Percentiles rank a stretch among this genome's conserved stretches.
Conservation (phyloP, 441 rosid genomes). For the Manihot esculenta region DNA sequence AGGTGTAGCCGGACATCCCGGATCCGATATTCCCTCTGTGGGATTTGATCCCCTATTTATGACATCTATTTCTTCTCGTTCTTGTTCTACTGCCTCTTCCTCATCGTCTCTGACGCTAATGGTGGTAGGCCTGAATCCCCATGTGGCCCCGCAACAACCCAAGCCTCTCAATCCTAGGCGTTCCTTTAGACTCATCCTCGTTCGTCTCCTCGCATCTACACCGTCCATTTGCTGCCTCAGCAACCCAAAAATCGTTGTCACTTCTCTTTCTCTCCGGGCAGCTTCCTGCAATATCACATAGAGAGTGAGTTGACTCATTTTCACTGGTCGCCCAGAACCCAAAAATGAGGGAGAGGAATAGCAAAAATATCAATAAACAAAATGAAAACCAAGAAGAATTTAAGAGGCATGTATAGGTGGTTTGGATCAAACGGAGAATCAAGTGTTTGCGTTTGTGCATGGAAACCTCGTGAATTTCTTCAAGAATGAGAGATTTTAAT, state of each 20-base stretch:
- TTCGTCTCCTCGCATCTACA: conserved; percentile 27
- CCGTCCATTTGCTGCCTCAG: conserved; percentile 46
- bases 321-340: not conserved
- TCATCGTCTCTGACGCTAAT: conserved; percentile 37
- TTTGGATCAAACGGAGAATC: not conserved
- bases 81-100: conserved; percentile 17
- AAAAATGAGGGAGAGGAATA: not conserved
- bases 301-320: conserved; percentile 55
- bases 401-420: not conserved
- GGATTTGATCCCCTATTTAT: conserved; percentile 19
- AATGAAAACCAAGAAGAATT: not conserved
- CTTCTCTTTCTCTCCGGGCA: conserved; percentile 30
- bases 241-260: conserved; percentile 46
- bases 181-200: conserved; percentile 43
- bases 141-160: conserved; percentile 60
- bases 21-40: conserved; percentile 19
- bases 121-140: conserved; percentile 49
- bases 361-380: not conserved
- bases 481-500: conserved; percentile 8
- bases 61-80: not conserved
- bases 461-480: conserved; percentile 15
- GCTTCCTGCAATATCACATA: conserved; percentile 53
- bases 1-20: conserved; percentile 19
- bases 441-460: not conserved
- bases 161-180: conserved; percentile 59